Conservation (phyloP, 2,329 filamentous ascomycete genomes). For the Microsporum canis region DNA sequence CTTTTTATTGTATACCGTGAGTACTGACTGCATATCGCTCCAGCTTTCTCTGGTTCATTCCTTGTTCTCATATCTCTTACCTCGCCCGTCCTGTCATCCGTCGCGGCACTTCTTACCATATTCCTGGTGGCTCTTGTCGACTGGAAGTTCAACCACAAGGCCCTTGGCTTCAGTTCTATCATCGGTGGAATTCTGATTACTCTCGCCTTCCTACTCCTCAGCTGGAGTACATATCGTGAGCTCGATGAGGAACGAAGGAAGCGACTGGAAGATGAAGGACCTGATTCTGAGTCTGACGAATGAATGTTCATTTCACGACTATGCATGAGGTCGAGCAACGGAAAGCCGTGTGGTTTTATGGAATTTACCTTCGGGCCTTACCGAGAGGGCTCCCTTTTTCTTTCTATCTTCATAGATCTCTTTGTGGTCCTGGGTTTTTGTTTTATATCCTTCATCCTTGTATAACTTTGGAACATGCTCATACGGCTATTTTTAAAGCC, state of each 20-base stretch:
- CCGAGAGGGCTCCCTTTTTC: neutral
- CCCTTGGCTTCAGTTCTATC: constrained; percentile 63
- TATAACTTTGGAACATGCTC: neutral
- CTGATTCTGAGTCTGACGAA: constrained; percentile 35
- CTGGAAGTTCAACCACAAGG: constrained; percentile 69
- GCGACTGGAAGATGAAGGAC: constrained; percentile 35
- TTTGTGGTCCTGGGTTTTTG: neutral
- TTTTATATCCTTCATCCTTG: neutral
- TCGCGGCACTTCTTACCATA: constrained; percentile 88
- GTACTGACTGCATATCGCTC: neutral
- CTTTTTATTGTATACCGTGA: neutral
- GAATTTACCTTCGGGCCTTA: neutral
- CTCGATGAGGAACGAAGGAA: constrained; percentile 72
- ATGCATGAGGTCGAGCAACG: neutral
- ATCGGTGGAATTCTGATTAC: constrained; percentile 80
- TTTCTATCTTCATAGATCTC: neutral
- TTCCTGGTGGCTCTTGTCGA: constrained; percentile 92
- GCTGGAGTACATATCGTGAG: constrained; percentile 85
- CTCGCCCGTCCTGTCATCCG: constrained; percentile 80
- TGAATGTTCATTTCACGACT: constrained; percentile 14
- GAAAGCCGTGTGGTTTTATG: neutral
- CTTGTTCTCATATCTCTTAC: constrained; percentile 87
- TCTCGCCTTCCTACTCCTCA: constrained; percentile 72
- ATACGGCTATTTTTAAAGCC: neutral
- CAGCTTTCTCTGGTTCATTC: constrained; percentile 78